A percentile compares a stretch with the other conserved stretches of the same genome.
phyloP scores from a whole-genome alignment of 371 early-diverging fungal genomes.

The Saksenaea vasiformis region DNA sequence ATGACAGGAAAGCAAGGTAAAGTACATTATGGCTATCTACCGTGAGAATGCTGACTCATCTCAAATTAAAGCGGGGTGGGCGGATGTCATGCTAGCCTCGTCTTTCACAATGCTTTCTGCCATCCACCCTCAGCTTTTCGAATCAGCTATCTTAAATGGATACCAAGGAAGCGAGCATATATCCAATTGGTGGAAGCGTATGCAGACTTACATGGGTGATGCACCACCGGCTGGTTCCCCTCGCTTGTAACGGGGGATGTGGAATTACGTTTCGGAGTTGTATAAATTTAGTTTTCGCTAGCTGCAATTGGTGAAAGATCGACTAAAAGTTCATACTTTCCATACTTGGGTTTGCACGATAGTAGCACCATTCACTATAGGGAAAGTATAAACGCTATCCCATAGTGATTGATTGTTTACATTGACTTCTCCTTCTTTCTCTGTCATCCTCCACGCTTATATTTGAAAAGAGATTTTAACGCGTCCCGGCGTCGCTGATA shows the following conservation, averaged over 20 bases:
- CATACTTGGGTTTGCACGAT: no score
- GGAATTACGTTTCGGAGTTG: no score
- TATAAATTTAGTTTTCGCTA: no score
- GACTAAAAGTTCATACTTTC: no score
- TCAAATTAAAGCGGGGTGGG: conserved; percentile 13
- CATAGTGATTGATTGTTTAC: no score
- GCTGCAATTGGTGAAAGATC: no score
- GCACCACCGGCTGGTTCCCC: not conserved
- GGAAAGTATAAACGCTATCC: no score
- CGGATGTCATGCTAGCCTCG: conserved; percentile 20
- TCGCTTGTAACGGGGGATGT: not conserved
- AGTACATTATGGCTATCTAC: conserved; percentile 9
- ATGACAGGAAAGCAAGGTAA: conserved; percentile 20
- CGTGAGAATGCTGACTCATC: conserved; percentile 14
- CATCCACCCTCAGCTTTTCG: conserved; percentile 16
- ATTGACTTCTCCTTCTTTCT: no score
- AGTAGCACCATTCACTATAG: no score
- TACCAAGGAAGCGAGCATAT: conserved; percentile 5
- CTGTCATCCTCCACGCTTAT: no score
- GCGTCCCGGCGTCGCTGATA: no score
- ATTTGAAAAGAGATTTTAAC: no score
- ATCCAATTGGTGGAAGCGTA: conserved; percentile 15
- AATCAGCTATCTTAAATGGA: conserved; percentile 14
- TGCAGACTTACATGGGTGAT: conserved; percentile 16
- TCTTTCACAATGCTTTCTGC: conserved; percentile 11